Percentiles rank a stretch among this genome's conserved stretches.
Evolutionary conservation across 1,284 basidiomycete genomes (phyloP).

Genomic region (Microbotryomycetes sp.): DNA sequence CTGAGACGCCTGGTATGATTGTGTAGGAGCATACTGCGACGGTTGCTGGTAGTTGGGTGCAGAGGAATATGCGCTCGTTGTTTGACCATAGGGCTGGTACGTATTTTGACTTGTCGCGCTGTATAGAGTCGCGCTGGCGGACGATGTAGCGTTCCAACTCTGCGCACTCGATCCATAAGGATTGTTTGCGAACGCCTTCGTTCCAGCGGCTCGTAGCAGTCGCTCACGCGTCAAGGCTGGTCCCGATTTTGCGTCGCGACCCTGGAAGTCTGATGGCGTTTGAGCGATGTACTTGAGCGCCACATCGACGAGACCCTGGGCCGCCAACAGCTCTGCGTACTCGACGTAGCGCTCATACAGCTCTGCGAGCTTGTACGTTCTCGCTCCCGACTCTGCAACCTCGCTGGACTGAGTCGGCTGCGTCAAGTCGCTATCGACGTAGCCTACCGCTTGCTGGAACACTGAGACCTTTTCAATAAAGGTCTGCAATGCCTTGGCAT

Average conservation of each 20-base stretch:
- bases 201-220: conserved; percentile 12
- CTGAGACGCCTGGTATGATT: neutral
- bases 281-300: conserved; percentile 73
- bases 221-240: conserved; percentile 21
- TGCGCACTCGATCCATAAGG: neutral
- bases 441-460: conserved; percentile 82
- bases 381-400: conserved; percentile 49
- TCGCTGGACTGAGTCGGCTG: conserved; percentile 44
- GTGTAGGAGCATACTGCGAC: neutral
- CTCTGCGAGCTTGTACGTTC: conserved; percentile 72
- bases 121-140: conserved; percentile 3
- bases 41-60: conserved; percentile 2
- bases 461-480: conserved; percentile 96
- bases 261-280: conserved; percentile 67
- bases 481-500: conserved; percentile 80
- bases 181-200: no score
- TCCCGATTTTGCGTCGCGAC: conserved; percentile 2
- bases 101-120: neutral
- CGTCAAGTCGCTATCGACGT: conserved; percentile 70
- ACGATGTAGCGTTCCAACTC: neutral
- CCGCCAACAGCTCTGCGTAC: conserved; percentile 85
- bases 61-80: neutral
- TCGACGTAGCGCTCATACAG: conserved; percentile 93
- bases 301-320: conserved; percentile 78
- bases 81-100: neutral